Base-by-base conservation (phyloP, 768 basidiomycete genomes). In the Porphyrellus cyaneotinctus region DNA sequence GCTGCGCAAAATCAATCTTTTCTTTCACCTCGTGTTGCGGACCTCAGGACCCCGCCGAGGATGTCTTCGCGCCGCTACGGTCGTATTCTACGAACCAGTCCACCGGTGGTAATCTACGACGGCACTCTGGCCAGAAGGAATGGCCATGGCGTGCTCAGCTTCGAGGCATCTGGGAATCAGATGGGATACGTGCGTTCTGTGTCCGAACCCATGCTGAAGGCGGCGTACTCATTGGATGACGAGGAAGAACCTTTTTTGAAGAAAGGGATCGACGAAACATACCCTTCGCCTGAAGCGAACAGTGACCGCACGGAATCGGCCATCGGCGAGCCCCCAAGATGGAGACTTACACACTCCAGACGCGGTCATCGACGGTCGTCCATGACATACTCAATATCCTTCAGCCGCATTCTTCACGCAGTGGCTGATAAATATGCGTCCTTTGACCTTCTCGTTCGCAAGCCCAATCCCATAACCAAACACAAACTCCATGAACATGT, bases 11-110 rank as follows among this genome's bases (percentile, higher is more conserved):
- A 57, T 1, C 43, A 49, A 23, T 28, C 26, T 1, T 47, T 54
- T 24, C 64, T 64, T 45, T 64, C 58, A n/a, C 63, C 64, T 30
- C 56, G 61, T n/a, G 52, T 60, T 15, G 52, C 26, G 22, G 51
- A 53, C 33, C 23, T 63, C 35, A 54, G 47, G 45, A 54, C 53
- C 2, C 51, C 52, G 24, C 37, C 50, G 5, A 54, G 56, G 30
- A 30, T 45, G 37, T 60, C 63, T 20, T 61, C 63, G 42, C 64
- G 58, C 7, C 58, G 52, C 26, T 44, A 60, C 1, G 61, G 55
- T 35, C 42, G 49, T 26, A 28, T 58, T 23, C 45, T 52, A 11
- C 42, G 24, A 23, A 15, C 42, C 2, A 42, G 38, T 47, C 46
- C 41, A 17, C 37, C 24, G n/a, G 22, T 3, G 15, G 48, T 8